These are phyloP conservation scores for Cornus controversa DNA, from an alignment of 148 eudicot species.

Conservation along the genomic window DNA sequence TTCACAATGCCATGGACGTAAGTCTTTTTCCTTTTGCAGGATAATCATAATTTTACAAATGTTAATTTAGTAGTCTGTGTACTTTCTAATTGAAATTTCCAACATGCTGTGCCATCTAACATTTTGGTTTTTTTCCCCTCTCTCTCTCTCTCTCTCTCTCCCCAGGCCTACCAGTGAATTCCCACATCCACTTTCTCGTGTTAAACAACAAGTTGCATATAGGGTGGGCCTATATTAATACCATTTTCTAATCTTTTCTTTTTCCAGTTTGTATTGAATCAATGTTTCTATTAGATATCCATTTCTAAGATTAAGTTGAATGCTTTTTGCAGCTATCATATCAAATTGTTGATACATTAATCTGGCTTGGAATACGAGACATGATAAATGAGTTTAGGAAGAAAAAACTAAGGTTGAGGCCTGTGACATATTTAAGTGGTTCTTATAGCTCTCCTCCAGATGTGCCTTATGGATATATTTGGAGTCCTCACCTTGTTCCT, in stretches of 20 bases:
- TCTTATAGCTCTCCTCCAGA: slow-evolving; percentile 53
- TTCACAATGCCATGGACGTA: slow-evolving; percentile 91
- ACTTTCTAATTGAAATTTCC: neutral
- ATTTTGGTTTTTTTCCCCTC: neutral
- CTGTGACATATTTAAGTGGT: slow-evolving; percentile 73
- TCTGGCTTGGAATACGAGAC: slow-evolving; percentile 92
- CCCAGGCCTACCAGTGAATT: slow-evolving; percentile 81
- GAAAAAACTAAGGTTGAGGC: slow-evolving; percentile 80
- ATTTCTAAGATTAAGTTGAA: slow-evolving; percentile 4
- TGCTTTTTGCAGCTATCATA: slow-evolving; percentile 73
- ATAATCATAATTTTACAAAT: neutral
- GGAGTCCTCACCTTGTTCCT: slow-evolving; percentile 96
- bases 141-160: slow-evolving; percentile 6
- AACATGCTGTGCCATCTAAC: neutral
- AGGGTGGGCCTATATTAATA: slow-evolving; percentile 39
- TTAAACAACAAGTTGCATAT: slow-evolving; percentile 61
- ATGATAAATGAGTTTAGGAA: slow-evolving; percentile 84
- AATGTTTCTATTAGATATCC: slow-evolving; percentile 1
- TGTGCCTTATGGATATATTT: slow-evolving; percentile 81
- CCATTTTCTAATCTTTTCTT: neutral
- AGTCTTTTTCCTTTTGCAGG: slow-evolving; percentile 20
- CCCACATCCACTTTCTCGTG: slow-evolving; percentile 85
- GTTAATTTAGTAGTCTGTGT: neutral
- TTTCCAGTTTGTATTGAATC: neutral
- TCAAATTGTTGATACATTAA: slow-evolving; percentile 79